A percentile compares a stretch with the other conserved stretches of the same genome.
phyloP scores from a whole-genome alignment of 495 filamentous ascomycete species.

The Eremomyces bilateralis region DNA sequence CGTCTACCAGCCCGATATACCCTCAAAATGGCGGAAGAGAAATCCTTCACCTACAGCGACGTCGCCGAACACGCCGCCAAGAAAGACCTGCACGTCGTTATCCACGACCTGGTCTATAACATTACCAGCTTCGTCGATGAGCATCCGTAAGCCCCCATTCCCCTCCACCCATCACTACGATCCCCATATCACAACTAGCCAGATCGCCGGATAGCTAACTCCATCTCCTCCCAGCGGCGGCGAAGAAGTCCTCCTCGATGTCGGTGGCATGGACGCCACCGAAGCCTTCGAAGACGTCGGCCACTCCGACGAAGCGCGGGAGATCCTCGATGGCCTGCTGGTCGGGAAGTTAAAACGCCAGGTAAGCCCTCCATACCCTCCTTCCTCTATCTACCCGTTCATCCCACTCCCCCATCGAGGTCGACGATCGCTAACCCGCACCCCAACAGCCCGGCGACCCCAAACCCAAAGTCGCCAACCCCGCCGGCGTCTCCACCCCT shows the following conservation, averaged over 20 bases:
- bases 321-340: constrained; percentile 63
- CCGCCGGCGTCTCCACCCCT: too few relatives aligned
- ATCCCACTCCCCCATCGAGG: too few relatives aligned
- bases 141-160: constrained; percentile 67
- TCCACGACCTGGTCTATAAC: constrained; percentile 96
- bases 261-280: constrained; percentile 88
- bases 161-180: too few relatives aligned
- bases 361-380: constrained; percentile 29
- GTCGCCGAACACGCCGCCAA: constrained; percentile 76
- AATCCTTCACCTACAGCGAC: constrained; percentile 67
- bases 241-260: constrained; percentile 93
- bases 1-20: too few relatives aligned
- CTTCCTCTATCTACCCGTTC: constrained; percentile 4
- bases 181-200: too few relatives aligned
- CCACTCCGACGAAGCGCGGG: constrained; percentile 94
- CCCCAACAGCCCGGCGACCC: too few relatives aligned
- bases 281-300: constrained; percentile 99
- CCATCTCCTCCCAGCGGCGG: constrained; percentile 43
- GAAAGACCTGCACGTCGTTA: constrained; percentile 82
- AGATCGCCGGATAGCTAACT: too few relatives aligned
- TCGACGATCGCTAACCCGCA: too few relatives aligned
- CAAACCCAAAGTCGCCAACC: too few relatives aligned
- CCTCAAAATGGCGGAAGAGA: constrained; percentile 15
- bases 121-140: constrained; percentile 77
- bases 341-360: constrained; percentile 69